A percentile compares a stretch with the other conserved stretches of the same genome.
phyloP scores from a whole-genome alignment of 805 yeast genomes.

The Hanseniaspora thailandica region DNA sequence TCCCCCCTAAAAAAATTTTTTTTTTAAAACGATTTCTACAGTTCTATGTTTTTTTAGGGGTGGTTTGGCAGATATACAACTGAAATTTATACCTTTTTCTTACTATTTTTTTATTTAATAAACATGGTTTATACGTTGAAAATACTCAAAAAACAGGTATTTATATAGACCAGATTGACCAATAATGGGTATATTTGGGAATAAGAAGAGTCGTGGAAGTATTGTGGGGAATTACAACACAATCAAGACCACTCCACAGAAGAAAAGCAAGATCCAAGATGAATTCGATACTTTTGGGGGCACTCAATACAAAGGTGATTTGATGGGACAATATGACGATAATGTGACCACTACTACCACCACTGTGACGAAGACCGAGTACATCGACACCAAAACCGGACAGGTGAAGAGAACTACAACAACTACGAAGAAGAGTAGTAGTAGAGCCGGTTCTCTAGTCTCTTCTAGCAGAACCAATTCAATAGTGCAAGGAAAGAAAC shows the following conservation, averaged over 20 bases:
- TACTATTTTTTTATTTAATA: not conserved
- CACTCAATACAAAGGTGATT: constrained; percentile 23
- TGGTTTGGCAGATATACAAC: too few relatives aligned
- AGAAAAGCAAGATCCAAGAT: constrained; percentile 20
- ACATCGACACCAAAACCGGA: constrained; percentile 4
- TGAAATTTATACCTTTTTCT: too few relatives aligned
- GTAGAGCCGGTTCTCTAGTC: constrained; percentile 19
- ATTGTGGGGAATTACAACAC: constrained; percentile 13
- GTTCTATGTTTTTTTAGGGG: too few relatives aligned
- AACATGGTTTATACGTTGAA: too few relatives aligned
- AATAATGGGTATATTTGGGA: constrained; percentile 2
- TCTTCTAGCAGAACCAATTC: not conserved
- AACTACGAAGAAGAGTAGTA: constrained; percentile 17
- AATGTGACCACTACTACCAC: constrained; percentile 14
- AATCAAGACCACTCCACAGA: not conserved
- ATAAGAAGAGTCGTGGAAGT: constrained; percentile 5
- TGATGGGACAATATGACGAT: constrained; percentile 21
- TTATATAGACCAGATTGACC: not conserved
- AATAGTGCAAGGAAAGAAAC: not conserved
- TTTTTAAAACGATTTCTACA: too few relatives aligned
- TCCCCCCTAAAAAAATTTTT: too few relatives aligned
- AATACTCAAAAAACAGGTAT: too few relatives aligned
- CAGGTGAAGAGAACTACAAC: constrained; percentile 6
- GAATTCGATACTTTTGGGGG: constrained; percentile 29
- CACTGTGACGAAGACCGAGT: constrained; percentile 7